These are phyloP conservation scores for Hibiscus trionum DNA, from an alignment of 345 rosid species.

Conservation along the genomic window DNA sequence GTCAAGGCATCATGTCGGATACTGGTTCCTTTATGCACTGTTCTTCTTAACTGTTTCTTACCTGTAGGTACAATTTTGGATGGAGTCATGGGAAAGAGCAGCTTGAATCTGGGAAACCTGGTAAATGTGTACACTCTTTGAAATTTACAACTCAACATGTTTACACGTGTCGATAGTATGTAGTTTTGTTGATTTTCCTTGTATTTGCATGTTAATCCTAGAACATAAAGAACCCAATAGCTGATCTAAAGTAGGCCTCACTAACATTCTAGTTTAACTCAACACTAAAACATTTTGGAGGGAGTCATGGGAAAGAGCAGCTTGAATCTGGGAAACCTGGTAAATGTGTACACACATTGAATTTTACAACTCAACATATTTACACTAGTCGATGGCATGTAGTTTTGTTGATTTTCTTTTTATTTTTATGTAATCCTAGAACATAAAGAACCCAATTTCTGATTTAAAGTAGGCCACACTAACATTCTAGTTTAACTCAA, in stretches of 20 bases:
- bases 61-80: constrained; percentile 76
- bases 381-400: background rate
- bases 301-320: constrained; percentile 96
- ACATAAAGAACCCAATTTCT: background rate
- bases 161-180: background rate
- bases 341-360: constrained; percentile 18
- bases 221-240: background rate
- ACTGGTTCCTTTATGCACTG: background rate
- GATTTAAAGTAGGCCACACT: background rate
- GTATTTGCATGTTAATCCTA: background rate
- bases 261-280: background rate
- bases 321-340: constrained; percentile 94
- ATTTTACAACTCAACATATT: background rate
- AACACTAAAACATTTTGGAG: constrained; percentile 40
- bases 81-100: constrained; percentile 98
- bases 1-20: constrained; percentile 5
- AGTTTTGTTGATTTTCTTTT: background rate
- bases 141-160: background rate
- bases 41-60: background rate
- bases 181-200: background rate
- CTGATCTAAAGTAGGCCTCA: background rate
- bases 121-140: constrained; percentile 26
- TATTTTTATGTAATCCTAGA: background rate
- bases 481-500: background rate
- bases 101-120: constrained; percentile 90